Evolutionary conservation across 768 basidiomycete species (phyloP).

Genomic region (Boletellus ananas): DNA sequence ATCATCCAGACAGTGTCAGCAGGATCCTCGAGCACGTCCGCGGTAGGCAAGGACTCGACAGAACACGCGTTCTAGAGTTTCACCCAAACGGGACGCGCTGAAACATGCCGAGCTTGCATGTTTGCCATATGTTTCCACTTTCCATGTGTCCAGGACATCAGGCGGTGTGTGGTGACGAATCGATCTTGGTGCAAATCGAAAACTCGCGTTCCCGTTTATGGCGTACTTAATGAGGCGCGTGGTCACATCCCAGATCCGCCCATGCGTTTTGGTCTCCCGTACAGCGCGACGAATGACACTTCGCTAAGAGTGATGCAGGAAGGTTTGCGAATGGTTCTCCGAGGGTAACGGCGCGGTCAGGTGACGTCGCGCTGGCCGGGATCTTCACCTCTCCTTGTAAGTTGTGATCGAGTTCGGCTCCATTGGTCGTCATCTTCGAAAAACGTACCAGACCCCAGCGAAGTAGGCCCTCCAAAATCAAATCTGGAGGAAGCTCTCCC

Average conservation of each 20-base stretch:
- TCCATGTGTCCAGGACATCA: conserved; percentile 3
- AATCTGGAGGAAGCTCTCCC: conserved; percentile 5
- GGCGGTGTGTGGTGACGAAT: neutral
- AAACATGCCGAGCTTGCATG: conserved; percentile 2
- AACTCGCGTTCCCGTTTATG: neutral
- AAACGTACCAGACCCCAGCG: neutral
- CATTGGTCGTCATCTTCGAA: conserved; percentile 3
- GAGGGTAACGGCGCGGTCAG: conserved; percentile 10
- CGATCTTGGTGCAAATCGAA: conserved; percentile 15
- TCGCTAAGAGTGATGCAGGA: conserved; percentile 8
- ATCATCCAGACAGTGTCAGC: conserved; percentile 82
- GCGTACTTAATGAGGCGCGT: neutral
- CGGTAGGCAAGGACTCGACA: conserved; percentile 83
- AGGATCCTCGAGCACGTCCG: conserved; percentile 84
- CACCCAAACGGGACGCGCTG: neutral
- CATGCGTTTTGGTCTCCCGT: neutral
- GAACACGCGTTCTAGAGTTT: conserved; percentile 69
- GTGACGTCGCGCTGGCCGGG: neutral
- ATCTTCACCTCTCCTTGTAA: neutral
- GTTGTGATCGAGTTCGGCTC: conserved; percentile 1
- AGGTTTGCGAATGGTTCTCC: conserved; percentile 6
- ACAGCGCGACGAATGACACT: neutral
- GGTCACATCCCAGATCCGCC: conserved; percentile 6
- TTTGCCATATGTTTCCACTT: neutral
- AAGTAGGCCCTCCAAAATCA: conserved; percentile 1